Evolutionary conservation across 257 asterid genomes (phyloP), one percentile per base, ranked within the genome.

Genomic region (Lithospermum erythrorhizon): DNA sequence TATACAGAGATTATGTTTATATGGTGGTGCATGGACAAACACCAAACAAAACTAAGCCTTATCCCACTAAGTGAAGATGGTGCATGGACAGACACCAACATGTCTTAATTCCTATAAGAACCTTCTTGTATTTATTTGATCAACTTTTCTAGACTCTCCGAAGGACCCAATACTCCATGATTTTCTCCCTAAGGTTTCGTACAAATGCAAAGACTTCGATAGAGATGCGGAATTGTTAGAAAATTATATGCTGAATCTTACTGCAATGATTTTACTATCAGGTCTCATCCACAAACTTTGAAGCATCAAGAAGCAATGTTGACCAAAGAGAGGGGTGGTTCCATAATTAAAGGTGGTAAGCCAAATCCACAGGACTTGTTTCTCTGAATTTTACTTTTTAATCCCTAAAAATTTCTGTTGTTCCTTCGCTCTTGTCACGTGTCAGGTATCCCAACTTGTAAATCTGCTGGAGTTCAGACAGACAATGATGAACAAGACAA

Each of bases 321-420:
- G 61, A 62, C 68, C 51, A 65, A 68, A 65, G 66, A 67, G 53
- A 71, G 61, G 65, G 64, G 52, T 61, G 72, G 65, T 41, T 51
- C 83, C 63, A 41, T 68, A 57, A 67, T 72, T 62, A 73, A 83
- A 72, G 81, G 65, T 70, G 80, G 97, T 87, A 77, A 82, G 94
- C 76, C 17, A 13, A 41, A 64, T 24, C 23, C 17, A 20, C n/a
- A 1, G 30, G 22, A 6, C 3, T 56, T 9, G 20, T 17, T 4
- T 56, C 20, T 24, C n/a, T 14, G 19, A 24, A 6, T 56, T 22
- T 30, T 4, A 4, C 24, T 37, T 41, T 65, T 66, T 63, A 53
- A 35, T 69, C 57, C 58, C 58, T 37, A 62, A 13, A 58, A 59
- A 30, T 30, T 24, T 30, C 3, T 21, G 10, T 49, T 19, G 59